Percentiles rank a stretch among this genome's conserved stretches.
phyloP scores from a whole-genome alignment of 495 filamentous ascomycete species.

The Annulohypoxylon maeteangense region DNA sequence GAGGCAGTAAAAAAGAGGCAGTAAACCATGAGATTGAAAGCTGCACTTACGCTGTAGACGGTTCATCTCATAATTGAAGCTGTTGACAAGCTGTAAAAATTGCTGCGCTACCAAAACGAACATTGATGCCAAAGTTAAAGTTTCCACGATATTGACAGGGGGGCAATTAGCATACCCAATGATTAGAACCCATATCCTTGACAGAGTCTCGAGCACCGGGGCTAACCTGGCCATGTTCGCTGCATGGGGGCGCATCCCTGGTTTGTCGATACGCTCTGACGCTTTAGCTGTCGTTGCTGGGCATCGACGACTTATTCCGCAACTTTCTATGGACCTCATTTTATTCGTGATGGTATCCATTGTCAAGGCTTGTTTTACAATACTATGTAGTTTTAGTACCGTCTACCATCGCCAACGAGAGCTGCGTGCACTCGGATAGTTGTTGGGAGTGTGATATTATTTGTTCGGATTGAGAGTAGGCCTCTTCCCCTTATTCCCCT shows the following conservation, averaged over 20 bases:
- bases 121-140: constrained; percentile 22
- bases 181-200: constrained; percentile 35
- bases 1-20: too few relatives aligned
- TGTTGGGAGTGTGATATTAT: constrained; percentile 1
- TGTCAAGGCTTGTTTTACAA: background rate
- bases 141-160: constrained; percentile 37
- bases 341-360: constrained; percentile 12
- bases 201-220: constrained; percentile 35
- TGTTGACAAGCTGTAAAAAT: background rate
- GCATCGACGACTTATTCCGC: constrained; percentile 22
- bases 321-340: constrained; percentile 25
- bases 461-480: constrained; percentile 15
- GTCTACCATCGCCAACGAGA: background rate
- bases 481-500: constrained; percentile 6
- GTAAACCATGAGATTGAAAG: background rate
- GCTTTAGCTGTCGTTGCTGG: constrained; percentile 42
- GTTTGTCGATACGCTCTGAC: constrained; percentile 25
- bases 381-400: background rate
- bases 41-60: too few relatives aligned
- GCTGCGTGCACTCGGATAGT: background rate
- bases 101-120: background rate
- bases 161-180: constrained; percentile 23
- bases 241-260: constrained; percentile 30
- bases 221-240: constrained; percentile 36
- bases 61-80: background rate